Evolutionary conservation across 1,284 basidiomycete genomes (phyloP).

Genomic region (Ceratobasidium papillatum): DNA sequence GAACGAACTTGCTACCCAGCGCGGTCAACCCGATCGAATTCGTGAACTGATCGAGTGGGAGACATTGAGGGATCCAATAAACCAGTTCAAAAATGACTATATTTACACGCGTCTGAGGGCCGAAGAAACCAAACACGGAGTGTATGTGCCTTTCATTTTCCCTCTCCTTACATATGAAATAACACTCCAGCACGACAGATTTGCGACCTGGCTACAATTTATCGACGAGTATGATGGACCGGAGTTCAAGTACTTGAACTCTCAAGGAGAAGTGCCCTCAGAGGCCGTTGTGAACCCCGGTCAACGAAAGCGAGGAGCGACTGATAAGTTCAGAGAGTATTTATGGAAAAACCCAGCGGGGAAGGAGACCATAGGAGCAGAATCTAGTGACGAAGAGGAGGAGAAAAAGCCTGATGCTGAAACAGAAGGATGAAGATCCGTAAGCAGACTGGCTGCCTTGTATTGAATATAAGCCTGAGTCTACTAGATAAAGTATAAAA

Average conservation of each 20-base stretch:
- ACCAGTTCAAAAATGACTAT: conserved; percentile 81
- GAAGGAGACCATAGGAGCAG: conserved; percentile 56
- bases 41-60: conserved; percentile 75
- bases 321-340: conserved; percentile 68
- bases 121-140: conserved; percentile 80
- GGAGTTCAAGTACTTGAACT: conserved; percentile 75
- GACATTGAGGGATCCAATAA: conserved; percentile 67
- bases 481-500: too few relatives aligned
- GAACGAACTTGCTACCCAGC: conserved; percentile 52
- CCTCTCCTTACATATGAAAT: conserved; percentile 33
- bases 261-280: conserved; percentile 73
- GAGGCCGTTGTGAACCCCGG: conserved; percentile 67
- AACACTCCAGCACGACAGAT: conserved; percentile 57
- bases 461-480: background rate
- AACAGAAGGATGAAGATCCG: conserved; percentile 66
- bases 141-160: conserved; percentile 64
- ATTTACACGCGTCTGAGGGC: conserved; percentile 87
- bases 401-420: conserved; percentile 69
- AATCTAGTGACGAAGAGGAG: conserved; percentile 66
- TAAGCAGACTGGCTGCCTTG: background rate
- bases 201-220: conserved; percentile 76
- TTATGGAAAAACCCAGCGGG: conserved; percentile 51
- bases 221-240: conserved; percentile 74
- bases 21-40: conserved; percentile 62
- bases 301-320: conserved; percentile 65